Base-by-base conservation (phyloP, 179 eudicot species). In the Beta lomatogona region DNA sequence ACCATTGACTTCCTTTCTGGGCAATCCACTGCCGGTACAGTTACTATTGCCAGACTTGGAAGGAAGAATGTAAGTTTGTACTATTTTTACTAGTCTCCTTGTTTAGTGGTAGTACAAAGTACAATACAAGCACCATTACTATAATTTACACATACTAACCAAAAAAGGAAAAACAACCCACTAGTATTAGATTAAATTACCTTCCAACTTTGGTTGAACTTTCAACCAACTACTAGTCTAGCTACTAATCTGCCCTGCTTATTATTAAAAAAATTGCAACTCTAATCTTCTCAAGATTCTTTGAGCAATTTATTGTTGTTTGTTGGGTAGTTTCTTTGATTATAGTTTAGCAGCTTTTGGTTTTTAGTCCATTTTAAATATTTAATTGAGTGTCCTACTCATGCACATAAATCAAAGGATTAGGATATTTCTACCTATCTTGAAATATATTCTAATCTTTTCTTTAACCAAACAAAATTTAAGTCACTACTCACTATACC, bases 1-100 rank as follows among this genome's bases (percentile, higher is more conserved):
- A 82, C 61, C 1, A 68, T 91, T 50, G 68, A 91, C 71, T 88
- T 92, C 48, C 85, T 85, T 25, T 78, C 87, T 25, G 89, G 89
- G 13, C 78, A 79, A 77, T 67, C 80, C 46, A 66, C 88, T 44
- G 60, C 81, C 5, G 82, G 82, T 69, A 53, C 75, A 4, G 75
- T 28, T 9, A 61, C 44, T 10, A 73, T 78, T 15, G 61, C 87
- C n/a, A 44, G 16, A 66, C 84, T 10, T 5, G 58, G 76, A 21
- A 84, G 81, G 77, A 86, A 80, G 79, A 88, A 88, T 80, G 90
- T 88, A 80, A 86, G 90, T 80, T 16, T 79, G 16, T 55, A 67
- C 18, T 44, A 46, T 72, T 3, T 11, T 1, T 31, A 46, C n/a
- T 41, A 21, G 7, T 60, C 31, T 60, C 31, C 25, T 22, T 77